These are phyloP conservation scores for Phyllosticta citriasiana DNA, from an alignment of 2,329 filamentous ascomycete species.

Conservation along the genomic window DNA sequence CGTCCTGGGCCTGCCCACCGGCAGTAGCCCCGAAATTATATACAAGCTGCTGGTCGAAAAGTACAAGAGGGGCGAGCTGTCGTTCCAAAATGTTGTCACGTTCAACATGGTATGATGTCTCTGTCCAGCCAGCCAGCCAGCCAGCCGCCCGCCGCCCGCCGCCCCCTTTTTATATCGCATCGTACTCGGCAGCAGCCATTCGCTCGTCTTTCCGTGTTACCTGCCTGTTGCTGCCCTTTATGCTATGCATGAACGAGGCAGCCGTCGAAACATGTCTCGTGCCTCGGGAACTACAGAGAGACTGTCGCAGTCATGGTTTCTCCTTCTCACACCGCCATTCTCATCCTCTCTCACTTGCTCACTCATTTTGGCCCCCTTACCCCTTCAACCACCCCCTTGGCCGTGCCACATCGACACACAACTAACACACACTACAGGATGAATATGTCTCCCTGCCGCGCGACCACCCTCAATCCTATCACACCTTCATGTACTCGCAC, in stretches of 20 bases:
- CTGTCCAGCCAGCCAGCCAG: not conserved
- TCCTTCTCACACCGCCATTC: not conserved
- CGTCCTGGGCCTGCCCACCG: constrained; percentile 73
- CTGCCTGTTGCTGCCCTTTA: not conserved
- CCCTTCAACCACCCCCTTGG: not conserved
- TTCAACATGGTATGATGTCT: constrained; percentile 67
- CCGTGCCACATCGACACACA: too few species aligned
- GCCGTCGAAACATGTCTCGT: not conserved
- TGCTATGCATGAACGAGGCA: not conserved
- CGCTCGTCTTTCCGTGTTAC: not conserved
- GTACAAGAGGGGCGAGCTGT: constrained; percentile 64
- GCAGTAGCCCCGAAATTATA: constrained; percentile 67
- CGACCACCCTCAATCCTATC: constrained; percentile 77
- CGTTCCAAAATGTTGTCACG: constrained; percentile 79
- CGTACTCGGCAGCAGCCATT: not conserved
- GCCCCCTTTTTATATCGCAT: not conserved
- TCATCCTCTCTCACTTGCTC: not conserved
- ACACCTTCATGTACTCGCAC: constrained; percentile 88
- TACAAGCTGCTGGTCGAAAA: constrained; percentile 66
- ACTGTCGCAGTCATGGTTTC: not conserved
- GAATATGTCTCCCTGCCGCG: constrained; percentile 78
- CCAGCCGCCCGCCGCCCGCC: too few species aligned
- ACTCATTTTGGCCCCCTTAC: not conserved
- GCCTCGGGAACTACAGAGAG: not conserved
- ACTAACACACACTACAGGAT: constrained; percentile 41